Percentiles rank a stretch among this genome's conserved stretches.
These are phyloP conservation scores for Rehmannia glutinosa DNA, from an alignment of 257 asterid genomes.

Conservation along the genomic window DNA sequence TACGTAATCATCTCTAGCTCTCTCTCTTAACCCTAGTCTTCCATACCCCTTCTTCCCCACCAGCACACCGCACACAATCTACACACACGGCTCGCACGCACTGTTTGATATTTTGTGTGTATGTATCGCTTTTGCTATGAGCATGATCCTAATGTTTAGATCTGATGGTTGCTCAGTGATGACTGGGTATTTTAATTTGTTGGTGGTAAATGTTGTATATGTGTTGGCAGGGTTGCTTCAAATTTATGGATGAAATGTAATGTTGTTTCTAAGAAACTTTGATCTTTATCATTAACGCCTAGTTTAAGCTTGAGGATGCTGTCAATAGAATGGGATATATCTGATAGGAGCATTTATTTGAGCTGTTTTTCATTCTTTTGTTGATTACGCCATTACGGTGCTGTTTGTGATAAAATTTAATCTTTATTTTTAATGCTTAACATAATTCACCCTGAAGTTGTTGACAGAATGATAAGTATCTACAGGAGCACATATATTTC, in stretches of 20 bases:
- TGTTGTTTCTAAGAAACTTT: not conserved
- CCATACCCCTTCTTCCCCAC: not conserved
- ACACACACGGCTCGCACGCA: not conserved
- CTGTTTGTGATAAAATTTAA: not conserved
- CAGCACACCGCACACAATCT: not conserved
- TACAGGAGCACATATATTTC: not conserved
- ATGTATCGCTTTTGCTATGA: not conserved
- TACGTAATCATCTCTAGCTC: slow-evolving; percentile 1
- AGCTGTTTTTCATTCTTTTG: not conserved
- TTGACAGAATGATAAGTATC: not conserved
- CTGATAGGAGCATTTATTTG: not conserved
- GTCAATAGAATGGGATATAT: not conserved
- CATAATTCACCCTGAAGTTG: not conserved
- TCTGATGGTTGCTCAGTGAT: slow-evolving; percentile 10
- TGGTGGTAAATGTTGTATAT: not conserved
- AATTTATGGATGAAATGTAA: not conserved
- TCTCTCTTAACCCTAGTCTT: slow-evolving; percentile 1
- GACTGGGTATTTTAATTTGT: not conserved
- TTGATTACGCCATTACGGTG: not conserved
- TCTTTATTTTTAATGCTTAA: not conserved
- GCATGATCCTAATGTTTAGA: slow-evolving; percentile 2
- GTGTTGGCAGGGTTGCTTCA: not conserved
- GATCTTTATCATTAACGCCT: not conserved
- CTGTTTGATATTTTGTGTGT: not conserved
- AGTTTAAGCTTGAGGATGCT: no score